phyloP scores from a whole-genome alignment of 352 stramenopile genomes.

The Aphanomyces euteiches region DNA sequence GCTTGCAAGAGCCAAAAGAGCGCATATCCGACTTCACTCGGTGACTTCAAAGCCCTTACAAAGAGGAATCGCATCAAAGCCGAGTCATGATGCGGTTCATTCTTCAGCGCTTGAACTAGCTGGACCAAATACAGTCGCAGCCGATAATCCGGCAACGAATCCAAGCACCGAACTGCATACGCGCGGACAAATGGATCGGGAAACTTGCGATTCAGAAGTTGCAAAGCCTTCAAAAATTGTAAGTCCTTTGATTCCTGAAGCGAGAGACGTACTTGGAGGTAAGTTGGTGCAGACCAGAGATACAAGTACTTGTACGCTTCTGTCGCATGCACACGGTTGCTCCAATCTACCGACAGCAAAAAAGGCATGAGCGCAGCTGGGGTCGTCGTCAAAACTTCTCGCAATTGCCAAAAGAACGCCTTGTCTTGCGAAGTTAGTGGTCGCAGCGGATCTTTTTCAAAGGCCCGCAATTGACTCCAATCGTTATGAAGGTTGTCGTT shows the following conservation, averaged over 20 bases:
- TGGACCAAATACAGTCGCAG: slow-evolving; percentile 62
- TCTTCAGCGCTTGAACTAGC: slow-evolving; percentile 44
- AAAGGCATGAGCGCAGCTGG: slow-evolving; percentile 80
- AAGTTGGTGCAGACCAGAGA: slow-evolving; percentile 72
- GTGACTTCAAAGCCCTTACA: slow-evolving; percentile 39
- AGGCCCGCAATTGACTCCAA: slow-evolving; percentile 40
- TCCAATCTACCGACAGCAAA: slow-evolving; percentile 82
- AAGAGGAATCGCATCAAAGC: slow-evolving; percentile 53
- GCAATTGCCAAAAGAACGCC: slow-evolving; percentile 68
- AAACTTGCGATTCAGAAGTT: slow-evolving; percentile 80
- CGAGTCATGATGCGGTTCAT: slow-evolving; percentile 48
- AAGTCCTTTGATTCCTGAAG: no score
- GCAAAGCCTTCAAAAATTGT: slow-evolving; percentile 50
- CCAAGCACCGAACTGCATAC: slow-evolving; percentile 87
- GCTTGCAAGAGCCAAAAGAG: slow-evolving; percentile 56
- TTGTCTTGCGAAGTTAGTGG: slow-evolving; percentile 55
- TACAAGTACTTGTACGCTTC: slow-evolving; percentile 77
- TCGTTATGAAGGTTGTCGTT: slow-evolving; percentile 33
- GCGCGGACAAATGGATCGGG: slow-evolving; percentile 90
- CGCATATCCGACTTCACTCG: slow-evolving; percentile 40
- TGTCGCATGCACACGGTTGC: slow-evolving; percentile 64
- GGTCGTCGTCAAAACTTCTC: slow-evolving; percentile 45
- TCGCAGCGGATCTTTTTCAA: slow-evolving; percentile 64
- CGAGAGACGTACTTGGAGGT: slow-evolving; percentile 42
- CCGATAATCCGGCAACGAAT: slow-evolving; percentile 79